Evolutionary conservation across 768 basidiomycete genomes (phyloP).

Genomic region (Calocybe indica): DNA sequence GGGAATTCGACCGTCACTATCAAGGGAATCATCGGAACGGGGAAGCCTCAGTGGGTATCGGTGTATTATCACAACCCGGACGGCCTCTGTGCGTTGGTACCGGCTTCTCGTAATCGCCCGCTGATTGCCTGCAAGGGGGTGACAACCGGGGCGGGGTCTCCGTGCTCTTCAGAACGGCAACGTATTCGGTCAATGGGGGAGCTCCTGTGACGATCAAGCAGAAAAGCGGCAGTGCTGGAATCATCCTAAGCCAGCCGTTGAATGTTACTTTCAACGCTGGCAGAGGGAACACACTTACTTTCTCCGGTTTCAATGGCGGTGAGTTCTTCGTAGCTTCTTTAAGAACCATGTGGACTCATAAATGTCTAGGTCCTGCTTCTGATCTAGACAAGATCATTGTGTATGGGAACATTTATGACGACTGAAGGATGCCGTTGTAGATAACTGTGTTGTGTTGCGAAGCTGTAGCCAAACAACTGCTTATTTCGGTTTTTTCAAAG

Average conservation of each 20-base stretch:
- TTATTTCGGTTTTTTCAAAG: conserved; percentile 11
- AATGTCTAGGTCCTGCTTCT: conserved; percentile 11
- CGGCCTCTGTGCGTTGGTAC: conserved; percentile 15
- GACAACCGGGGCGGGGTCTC: conserved; percentile 18
- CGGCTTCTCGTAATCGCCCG: background rate
- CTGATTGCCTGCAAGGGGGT: conserved; percentile 11
- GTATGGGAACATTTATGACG: conserved; percentile 18
- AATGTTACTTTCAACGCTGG: conserved; percentile 18
- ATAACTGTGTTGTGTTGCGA: background rate
- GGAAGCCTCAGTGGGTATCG: conserved; percentile 25
- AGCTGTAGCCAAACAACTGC: conserved; percentile 11
- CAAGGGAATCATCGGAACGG: conserved; percentile 20
- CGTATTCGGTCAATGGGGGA: conserved; percentile 18
- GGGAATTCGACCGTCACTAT: conserved; percentile 20
- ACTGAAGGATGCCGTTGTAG: conserved; percentile 3
- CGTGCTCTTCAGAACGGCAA: conserved; percentile 19
- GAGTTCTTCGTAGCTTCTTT: conserved; percentile 1
- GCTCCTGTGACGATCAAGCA: conserved; percentile 14
- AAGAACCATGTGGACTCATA: conserved; percentile 2
- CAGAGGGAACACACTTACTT: conserved; percentile 14
- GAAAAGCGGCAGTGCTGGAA: conserved; percentile 17
- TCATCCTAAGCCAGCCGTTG: conserved; percentile 19
- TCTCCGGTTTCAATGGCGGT: conserved; percentile 19
- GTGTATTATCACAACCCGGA: conserved; percentile 21
- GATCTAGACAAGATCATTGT: conserved; percentile 18